Conservation (phyloP, 345 rosid species). For the Pistacia integerrima region DNA sequence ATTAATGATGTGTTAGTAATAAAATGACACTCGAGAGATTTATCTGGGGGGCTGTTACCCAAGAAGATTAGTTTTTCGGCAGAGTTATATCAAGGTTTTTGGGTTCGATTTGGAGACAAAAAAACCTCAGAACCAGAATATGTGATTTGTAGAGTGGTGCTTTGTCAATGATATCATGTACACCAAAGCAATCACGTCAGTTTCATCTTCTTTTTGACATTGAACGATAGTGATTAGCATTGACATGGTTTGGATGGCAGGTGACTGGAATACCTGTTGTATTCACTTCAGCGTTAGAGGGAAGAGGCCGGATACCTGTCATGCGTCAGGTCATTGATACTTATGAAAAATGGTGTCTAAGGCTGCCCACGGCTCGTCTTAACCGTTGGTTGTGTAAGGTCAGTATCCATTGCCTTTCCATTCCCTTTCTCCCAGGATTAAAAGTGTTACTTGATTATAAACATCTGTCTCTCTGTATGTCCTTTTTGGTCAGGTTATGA, state of each 20-base stretch:
- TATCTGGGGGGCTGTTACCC: too few relatives aligned
- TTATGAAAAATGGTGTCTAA: slow-evolving; percentile 85
- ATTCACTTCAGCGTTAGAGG: slow-evolving; percentile 87
- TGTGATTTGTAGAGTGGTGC: not conserved
- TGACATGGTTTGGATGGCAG: slow-evolving; percentile 41
- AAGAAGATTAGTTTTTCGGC: too few relatives aligned
- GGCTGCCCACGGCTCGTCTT: slow-evolving; percentile 84
- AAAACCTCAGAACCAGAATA: too few relatives aligned
- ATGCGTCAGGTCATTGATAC: slow-evolving; percentile 73
- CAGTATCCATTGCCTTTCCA: slow-evolving; percentile 13
- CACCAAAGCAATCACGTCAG: not conserved
- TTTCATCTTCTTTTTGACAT: not conserved
- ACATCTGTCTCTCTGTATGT: not conserved
- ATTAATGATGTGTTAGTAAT: too few relatives aligned
- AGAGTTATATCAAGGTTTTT: too few relatives aligned
- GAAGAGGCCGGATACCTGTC: slow-evolving; percentile 74
- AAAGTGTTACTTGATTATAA: not conserved
- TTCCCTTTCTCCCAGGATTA: not conserved
- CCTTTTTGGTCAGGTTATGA: slow-evolving; percentile 62
- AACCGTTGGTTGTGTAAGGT: slow-evolving; percentile 96
- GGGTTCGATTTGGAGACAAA: too few relatives aligned
- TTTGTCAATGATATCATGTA: not conserved
- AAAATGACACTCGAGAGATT: too few relatives aligned
- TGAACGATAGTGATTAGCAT: not conserved
- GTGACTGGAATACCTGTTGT: slow-evolving; percentile 81